Conservation (phyloP, 1,139 yeast genomes). For the Taphrina communis region DNA sequence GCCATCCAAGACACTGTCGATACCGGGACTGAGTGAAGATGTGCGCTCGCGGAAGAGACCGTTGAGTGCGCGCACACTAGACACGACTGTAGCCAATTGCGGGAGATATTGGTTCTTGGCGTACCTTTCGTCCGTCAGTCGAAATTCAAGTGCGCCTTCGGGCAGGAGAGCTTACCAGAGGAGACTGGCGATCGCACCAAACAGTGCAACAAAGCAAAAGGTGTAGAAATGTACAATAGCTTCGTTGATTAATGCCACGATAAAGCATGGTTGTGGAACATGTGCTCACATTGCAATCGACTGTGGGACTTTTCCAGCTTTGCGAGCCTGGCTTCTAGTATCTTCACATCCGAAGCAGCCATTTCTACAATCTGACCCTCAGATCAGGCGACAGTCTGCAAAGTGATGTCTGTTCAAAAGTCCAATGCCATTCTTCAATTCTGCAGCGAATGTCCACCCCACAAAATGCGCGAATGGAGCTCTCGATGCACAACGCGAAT, state of each 20-base stretch:
- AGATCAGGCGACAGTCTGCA: no score
- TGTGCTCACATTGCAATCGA: slow-evolving; percentile 19
- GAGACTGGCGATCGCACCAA: slow-evolving; percentile 22
- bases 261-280: background rate
- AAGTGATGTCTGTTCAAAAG: no score
- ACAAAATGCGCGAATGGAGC: slow-evolving; percentile 4
- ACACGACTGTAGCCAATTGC: slow-evolving; percentile 25
- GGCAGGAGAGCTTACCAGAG: slow-evolving; percentile 13
- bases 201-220: slow-evolving; percentile 17
- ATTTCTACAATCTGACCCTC: background rate
- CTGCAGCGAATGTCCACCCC: background rate
- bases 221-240: slow-evolving; percentile 34
- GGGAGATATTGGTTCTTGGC: slow-evolving; percentile 34
- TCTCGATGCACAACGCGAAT: background rate
- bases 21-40: slow-evolving; percentile 16
- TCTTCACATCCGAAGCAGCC: slow-evolving; percentile 19
- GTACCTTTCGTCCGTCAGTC: slow-evolving; percentile 19
- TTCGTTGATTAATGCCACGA: background rate
- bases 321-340: slow-evolving; percentile 24
- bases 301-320: slow-evolving; percentile 33
- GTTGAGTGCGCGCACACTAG: slow-evolving; percentile 25
- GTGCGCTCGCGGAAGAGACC: slow-evolving; percentile 36
- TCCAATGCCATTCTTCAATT: no score
- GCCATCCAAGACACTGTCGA: slow-evolving; percentile 25
- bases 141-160: background rate